phyloP scores from a whole-genome alignment of 2,329 filamentous ascomycete genomes.

The Aureobasidium sp. region DNA sequence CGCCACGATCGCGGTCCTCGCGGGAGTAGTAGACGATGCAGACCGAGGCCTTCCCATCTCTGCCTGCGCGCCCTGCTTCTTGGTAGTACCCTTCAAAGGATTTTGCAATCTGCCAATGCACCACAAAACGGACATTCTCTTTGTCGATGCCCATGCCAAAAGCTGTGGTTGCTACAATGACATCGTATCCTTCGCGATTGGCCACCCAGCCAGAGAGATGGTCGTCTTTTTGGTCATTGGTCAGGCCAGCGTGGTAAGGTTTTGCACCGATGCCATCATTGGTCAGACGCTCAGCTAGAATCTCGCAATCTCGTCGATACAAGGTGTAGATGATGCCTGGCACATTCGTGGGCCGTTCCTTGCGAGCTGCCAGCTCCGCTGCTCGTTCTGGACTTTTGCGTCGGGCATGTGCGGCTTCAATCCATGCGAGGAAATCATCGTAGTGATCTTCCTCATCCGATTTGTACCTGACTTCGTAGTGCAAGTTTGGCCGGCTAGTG shows the following conservation, averaged over 20 bases:
- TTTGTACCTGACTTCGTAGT: slow-evolving; percentile 83
- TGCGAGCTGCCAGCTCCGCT: slow-evolving; percentile 47
- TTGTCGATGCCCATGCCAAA: slow-evolving; percentile 99
- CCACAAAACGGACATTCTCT: slow-evolving; percentile 85
- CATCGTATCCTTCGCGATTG: slow-evolving; percentile 52
- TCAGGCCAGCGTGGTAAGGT: slow-evolving; percentile 63
- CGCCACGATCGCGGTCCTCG: slow-evolving; percentile 72
- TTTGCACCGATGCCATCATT: slow-evolving; percentile 63
- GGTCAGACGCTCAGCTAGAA: slow-evolving; percentile 56
- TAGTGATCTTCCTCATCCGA: slow-evolving; percentile 67
- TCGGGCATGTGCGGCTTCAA: slow-evolving; percentile 63
- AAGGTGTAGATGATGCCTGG: slow-evolving; percentile 75
- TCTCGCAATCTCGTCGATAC: slow-evolving; percentile 66
- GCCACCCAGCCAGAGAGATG: slow-evolving; percentile 64
- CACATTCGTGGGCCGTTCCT: slow-evolving; percentile 52
- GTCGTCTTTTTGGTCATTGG: slow-evolving; percentile 58
- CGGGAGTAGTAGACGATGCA: slow-evolving; percentile 89
- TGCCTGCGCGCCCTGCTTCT: slow-evolving; percentile 83
- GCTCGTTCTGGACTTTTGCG: slow-evolving; percentile 52
- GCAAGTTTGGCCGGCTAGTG: slow-evolving; percentile 74
- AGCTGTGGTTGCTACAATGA: slow-evolving; percentile 90
- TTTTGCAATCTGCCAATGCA: slow-evolving; percentile 89
- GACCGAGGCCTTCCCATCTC: slow-evolving; percentile 77
- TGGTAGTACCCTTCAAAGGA: slow-evolving; percentile 96
- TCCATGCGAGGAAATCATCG: slow-evolving; percentile 60